These are phyloP conservation scores for Ceratobasidium sp. DNA, from an alignment of 1,284 basidiomycete genomes.

Conservation along the genomic window DNA sequence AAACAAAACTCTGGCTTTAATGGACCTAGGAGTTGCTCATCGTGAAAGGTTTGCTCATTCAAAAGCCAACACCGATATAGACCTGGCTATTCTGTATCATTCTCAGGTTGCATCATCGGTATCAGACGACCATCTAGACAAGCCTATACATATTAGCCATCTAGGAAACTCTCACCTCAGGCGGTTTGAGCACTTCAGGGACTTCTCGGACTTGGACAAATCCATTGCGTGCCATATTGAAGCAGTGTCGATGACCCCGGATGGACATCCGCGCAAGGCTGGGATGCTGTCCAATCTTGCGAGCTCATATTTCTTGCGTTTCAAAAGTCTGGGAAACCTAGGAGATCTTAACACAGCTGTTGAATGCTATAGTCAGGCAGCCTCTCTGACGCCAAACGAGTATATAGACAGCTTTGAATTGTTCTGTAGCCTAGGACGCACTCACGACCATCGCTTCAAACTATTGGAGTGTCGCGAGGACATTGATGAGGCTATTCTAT, in stretches of 20 bases:
- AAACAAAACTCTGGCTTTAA: not conserved
- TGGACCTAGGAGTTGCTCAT: constrained; percentile 2
- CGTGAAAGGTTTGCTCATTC: not conserved
- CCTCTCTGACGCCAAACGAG: not conserved
- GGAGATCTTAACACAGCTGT: not conserved
- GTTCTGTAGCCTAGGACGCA: not conserved
- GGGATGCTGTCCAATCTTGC: not conserved
- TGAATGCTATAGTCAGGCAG: not conserved
- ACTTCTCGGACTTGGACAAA: not conserved
- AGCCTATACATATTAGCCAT: not conserved
- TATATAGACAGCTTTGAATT: not conserved
- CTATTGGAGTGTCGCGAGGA: not conserved
- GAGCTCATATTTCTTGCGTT: not conserved
- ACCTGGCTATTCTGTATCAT: constrained; percentile 3
- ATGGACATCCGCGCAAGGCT: not conserved
- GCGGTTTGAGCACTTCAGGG: constrained; percentile 6
- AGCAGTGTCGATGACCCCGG: not conserved
- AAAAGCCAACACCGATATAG: not conserved
- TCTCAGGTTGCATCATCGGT: constrained; percentile 1
- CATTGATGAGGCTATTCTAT: not conserved
- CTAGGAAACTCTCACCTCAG: constrained; percentile 21
- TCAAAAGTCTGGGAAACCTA: not conserved
- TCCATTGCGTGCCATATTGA: constrained; percentile 7
- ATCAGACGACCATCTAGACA: not conserved
- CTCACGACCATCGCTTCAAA: not conserved